Evolutionary conservation across 306 rosid genomes (phyloP).

Genomic region (Cucurbita moschata): DNA sequence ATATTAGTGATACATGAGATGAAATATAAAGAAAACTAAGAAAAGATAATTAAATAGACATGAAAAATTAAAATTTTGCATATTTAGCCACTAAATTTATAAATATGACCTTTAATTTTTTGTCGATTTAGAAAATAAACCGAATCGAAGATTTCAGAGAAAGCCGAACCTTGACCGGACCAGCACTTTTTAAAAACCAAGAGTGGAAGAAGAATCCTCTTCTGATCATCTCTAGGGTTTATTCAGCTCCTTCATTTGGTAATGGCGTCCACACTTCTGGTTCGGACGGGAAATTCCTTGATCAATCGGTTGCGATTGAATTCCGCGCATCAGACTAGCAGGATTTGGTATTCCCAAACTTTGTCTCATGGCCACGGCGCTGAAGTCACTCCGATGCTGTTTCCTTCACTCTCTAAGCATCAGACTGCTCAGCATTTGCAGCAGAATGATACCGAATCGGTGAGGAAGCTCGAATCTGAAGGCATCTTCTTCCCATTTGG

Average conservation of each 20-base stretch:
- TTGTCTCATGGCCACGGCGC: conserved; percentile 23
- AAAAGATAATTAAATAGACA: too few species aligned
- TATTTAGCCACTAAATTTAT: too few species aligned
- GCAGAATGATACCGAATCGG: conserved; percentile 38
- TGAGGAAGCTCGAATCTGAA: conserved; percentile 20
- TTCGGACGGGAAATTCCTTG: conserved; percentile 47
- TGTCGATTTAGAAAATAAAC: neutral
- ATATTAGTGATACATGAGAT: too few species aligned
- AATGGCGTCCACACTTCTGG: conserved; percentile 71
- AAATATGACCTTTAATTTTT: too few species aligned
- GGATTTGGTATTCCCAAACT: conserved; percentile 7
- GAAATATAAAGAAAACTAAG: too few species aligned
- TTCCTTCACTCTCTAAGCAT: conserved; percentile 40
- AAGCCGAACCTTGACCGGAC: neutral
- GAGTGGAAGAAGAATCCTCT: neutral
- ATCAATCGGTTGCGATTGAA: conserved; percentile 30
- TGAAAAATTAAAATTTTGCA: too few species aligned
- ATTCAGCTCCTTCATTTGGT: conserved; percentile 5
- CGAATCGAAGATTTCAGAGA: neutral
- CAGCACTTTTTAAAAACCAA: neutral
- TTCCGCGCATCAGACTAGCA: conserved; percentile 21
- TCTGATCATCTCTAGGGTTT: conserved; percentile 21
- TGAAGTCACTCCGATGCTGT: conserved; percentile 34
- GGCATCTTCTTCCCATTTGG: conserved; percentile 54
- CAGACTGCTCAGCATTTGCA: conserved; percentile 28